Conservation (phyloP, 1,284 basidiomycete species). For the Nidula niveotomentosa region DNA sequence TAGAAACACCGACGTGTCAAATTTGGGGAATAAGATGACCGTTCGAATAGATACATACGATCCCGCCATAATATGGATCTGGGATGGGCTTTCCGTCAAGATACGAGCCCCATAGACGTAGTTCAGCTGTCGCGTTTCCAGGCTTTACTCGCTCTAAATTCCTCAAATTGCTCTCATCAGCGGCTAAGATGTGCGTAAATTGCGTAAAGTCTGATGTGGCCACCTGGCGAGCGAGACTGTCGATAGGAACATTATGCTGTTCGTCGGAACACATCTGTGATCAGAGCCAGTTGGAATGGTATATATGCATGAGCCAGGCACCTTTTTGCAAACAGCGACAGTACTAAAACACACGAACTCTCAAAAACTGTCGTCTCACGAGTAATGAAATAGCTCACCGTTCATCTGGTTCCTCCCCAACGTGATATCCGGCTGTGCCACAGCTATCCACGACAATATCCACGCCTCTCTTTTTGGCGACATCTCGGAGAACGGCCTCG, state of each 20-base stretch:
- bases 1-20: slow-evolving; percentile 16
- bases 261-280: no score
- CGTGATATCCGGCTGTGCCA: slow-evolving; percentile 73
- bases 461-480: slow-evolving; percentile 62
- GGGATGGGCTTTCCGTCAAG: slow-evolving; percentile 61
- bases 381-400: slow-evolving; percentile 39
- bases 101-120: slow-evolving; percentile 77
- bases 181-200: slow-evolving; percentile 73
- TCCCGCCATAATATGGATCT: slow-evolving; percentile 77
- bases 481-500: slow-evolving; percentile 67
- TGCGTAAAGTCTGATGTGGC: slow-evolving; percentile 53
- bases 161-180: slow-evolving; percentile 66
- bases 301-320: slow-evolving; percentile 17
- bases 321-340: slow-evolving; percentile 61
- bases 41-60: slow-evolving; percentile 31
- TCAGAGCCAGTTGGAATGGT: no score
- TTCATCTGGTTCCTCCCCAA: slow-evolving; percentile 71
- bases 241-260: slow-evolving; percentile 62
- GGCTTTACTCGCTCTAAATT: slow-evolving; percentile 58
- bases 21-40: neutral
- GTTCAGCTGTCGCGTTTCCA: slow-evolving; percentile 50
- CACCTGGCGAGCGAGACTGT: slow-evolving; percentile 61
- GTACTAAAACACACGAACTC: slow-evolving; percentile 38
- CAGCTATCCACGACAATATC: slow-evolving; percentile 70
- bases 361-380: no score